A percentile compares a stretch with the other conserved stretches of the same genome.
These are phyloP conservation scores for Termitomyces sp. DNA, from an alignment of 768 basidiomycete genomes.

Conservation along the genomic window DNA sequence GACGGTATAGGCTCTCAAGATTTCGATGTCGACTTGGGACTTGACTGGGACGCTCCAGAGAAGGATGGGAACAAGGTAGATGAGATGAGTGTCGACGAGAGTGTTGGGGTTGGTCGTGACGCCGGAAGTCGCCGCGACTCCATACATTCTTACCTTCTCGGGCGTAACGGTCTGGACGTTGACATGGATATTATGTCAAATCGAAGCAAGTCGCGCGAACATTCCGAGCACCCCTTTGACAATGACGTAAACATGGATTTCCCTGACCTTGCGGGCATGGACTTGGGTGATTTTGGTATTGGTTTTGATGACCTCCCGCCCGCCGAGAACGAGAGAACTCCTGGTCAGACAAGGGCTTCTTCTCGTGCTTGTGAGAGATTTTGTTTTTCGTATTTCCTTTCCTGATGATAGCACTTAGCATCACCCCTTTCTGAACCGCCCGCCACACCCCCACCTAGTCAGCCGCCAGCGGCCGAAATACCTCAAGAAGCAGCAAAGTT, in stretches of 20 bases:
- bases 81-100: constrained; percentile 48
- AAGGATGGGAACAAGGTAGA: constrained; percentile 37
- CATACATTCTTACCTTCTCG: constrained; percentile 57
- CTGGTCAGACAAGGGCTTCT: constrained; percentile 50
- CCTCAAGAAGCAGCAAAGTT: constrained; percentile 31
- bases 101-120: constrained; percentile 76
- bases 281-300: constrained; percentile 56
- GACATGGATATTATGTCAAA: constrained; percentile 64
- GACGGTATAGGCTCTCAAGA: constrained; percentile 88
- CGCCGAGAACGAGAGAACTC: constrained; percentile 42
- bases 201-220: constrained; percentile 51
- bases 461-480: constrained; percentile 37
- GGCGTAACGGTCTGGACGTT: constrained; percentile 34
- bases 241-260: constrained; percentile 43
- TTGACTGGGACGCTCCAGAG: constrained; percentile 64
- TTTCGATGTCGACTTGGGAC: constrained; percentile 70
- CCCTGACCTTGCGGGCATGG: constrained; percentile 55
- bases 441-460: constrained; percentile 67
- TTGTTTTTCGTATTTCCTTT: not conserved
- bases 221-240: constrained; percentile 62
- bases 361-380: constrained; percentile 63
- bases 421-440: constrained; percentile 76
- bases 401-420: constrained; percentile 32
- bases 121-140: constrained; percentile 50
- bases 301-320: constrained; percentile 56